Conservation (phyloP, 208 protist genomes). For the Phytomonas sp. region DNA sequence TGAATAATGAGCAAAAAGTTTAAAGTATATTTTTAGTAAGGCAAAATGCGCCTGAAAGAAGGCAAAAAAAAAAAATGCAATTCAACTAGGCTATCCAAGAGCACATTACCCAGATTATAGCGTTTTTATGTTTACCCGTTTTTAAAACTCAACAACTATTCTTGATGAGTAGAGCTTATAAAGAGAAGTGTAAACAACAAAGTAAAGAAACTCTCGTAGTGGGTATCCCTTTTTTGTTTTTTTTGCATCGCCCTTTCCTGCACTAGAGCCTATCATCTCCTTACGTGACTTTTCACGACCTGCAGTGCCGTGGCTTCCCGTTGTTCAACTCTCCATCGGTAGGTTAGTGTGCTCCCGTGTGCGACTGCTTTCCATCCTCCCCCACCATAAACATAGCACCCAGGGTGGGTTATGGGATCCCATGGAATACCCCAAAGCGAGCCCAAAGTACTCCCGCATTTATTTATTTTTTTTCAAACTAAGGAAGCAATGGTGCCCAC, state of each 20-base stretch:
- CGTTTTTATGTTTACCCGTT: conserved; percentile 11
- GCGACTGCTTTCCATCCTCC: too few species aligned
- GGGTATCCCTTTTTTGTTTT: background rate
- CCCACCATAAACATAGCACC: too few species aligned
- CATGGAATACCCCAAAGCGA: too few species aligned
- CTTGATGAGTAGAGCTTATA: background rate
- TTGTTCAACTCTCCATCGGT: too few species aligned
- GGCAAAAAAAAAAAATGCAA: conserved; percentile 9
- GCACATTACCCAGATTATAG: background rate
- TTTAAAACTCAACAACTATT: background rate
- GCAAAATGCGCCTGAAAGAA: conserved; percentile 2
- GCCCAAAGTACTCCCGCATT: background rate
- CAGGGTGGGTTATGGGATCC: too few species aligned
- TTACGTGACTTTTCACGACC: too few species aligned
- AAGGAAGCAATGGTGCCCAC: conserved; percentile 28
- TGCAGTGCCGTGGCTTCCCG: too few species aligned
- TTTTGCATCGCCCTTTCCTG: too few species aligned
- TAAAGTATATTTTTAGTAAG: conserved; percentile 4
- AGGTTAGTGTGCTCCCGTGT: too few species aligned
- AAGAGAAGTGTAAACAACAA: background rate
- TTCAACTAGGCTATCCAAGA: background rate
- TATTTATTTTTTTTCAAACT: conserved; percentile 7
- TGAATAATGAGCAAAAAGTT: conserved; percentile 4
- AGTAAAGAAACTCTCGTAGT: background rate
- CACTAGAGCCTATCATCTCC: too few species aligned